A percentile compares a stretch with the other conserved stretches of the same genome.
Evolutionary conservation across 2,329 filamentous ascomycete species (phyloP).

Genomic region (Neodidymelliopsis sp.): DNA sequence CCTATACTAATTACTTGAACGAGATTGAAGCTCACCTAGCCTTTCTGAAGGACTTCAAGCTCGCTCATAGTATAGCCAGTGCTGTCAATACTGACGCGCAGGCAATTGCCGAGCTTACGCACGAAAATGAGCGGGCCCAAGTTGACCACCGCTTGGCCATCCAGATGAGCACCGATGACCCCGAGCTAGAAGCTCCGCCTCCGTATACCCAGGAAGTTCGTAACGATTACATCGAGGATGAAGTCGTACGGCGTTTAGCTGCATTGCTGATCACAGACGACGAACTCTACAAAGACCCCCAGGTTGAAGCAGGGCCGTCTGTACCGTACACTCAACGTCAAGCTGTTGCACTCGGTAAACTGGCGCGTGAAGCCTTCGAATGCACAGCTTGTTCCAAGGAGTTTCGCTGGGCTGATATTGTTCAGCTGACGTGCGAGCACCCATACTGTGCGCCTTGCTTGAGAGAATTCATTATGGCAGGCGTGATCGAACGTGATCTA

Average conservation of each 20-base stretch:
- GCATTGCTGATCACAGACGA: constrained; percentile 12
- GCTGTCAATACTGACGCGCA: constrained; percentile 33
- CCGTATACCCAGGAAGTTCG: background rate
- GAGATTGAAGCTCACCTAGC: constrained; percentile 23
- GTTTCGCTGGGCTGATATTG: background rate
- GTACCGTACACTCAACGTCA: constrained; percentile 18
- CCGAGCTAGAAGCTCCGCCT: constrained; percentile 23
- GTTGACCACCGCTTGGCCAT: constrained; percentile 25
- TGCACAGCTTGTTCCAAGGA: constrained; percentile 15
- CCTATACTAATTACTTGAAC: constrained; percentile 22
- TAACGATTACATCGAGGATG: background rate
- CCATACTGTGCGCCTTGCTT: constrained; percentile 23
- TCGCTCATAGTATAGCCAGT: constrained; percentile 33
- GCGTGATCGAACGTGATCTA: constrained; percentile 17
- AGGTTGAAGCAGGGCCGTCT: constrained; percentile 20
- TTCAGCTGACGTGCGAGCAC: constrained; percentile 16
- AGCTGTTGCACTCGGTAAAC: constrained; percentile 11
- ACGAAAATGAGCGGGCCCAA: constrained; percentile 19
- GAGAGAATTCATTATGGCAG: constrained; percentile 20
- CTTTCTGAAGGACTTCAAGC: constrained; percentile 27
- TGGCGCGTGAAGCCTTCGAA: constrained; percentile 3
- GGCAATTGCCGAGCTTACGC: constrained; percentile 20
- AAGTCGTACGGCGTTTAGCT: constrained; percentile 4
- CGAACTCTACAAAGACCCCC: constrained; percentile 22
- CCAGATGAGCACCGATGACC: constrained; percentile 21